Percentiles rank a stretch among this genome's conserved stretches.
These are phyloP conservation scores for Diaporthe velutina DNA, from an alignment of 2,329 filamentous ascomycete species.

Conservation along the genomic window DNA sequence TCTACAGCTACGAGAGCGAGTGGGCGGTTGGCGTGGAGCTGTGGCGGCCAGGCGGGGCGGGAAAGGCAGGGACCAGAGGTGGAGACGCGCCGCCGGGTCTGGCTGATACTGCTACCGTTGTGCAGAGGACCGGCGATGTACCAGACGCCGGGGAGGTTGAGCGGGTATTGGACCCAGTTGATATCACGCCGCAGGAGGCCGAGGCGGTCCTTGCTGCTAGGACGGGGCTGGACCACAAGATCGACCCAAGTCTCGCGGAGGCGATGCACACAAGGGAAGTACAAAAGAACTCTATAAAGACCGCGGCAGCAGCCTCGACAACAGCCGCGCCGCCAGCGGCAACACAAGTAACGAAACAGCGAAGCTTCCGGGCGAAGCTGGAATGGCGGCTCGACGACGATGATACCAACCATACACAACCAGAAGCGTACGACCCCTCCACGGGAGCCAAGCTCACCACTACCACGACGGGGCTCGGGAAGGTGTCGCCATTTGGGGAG, in stretches of 20 bases:
- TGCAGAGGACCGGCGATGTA: background rate
- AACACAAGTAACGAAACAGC: constrained; percentile 39
- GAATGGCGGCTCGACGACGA: constrained; percentile 62
- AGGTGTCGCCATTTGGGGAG: background rate
- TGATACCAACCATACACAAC: constrained; percentile 42
- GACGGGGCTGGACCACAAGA: background rate
- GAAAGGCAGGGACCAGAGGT: constrained; percentile 45
- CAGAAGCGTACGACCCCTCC: constrained; percentile 44
- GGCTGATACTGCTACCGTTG: background rate
- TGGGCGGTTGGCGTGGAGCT: constrained; percentile 93
- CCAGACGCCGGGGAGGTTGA: background rate
- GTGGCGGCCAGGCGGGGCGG: constrained; percentile 72
- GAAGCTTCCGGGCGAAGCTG: constrained; percentile 63
- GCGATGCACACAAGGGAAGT: constrained; percentile 1
- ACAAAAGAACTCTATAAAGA: constrained; percentile 4
- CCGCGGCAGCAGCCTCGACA: background rate
- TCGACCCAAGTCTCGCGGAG: constrained; percentile 8
- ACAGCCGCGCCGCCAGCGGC: background rate
- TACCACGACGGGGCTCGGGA: background rate
- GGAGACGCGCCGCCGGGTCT: background rate
- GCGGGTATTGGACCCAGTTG: too few relatives aligned
- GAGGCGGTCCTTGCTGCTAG: constrained; percentile 19
- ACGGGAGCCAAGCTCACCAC: constrained; percentile 29
- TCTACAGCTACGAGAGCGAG: constrained; percentile 97
- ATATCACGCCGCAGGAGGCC: constrained; percentile 31